Percentiles rank a stretch among this genome's conserved stretches.
Conservation (phyloP, 805 yeast genomes). For the Yarrowia yakushimensis region DNA sequence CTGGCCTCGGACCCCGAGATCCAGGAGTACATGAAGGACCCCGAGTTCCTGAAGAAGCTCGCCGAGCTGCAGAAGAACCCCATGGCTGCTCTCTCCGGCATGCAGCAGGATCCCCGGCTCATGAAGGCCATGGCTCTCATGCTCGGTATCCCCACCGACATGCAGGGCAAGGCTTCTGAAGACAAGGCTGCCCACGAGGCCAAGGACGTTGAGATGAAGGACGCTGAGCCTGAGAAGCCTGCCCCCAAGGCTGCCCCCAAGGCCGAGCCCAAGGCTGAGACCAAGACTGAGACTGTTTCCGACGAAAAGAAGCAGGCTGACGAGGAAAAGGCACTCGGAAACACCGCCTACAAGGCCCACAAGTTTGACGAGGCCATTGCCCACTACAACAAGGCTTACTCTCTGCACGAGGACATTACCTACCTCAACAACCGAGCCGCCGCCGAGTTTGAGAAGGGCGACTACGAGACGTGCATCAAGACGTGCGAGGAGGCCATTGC, state of each 20-base stretch:
- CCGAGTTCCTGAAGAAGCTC: constrained; percentile 70
- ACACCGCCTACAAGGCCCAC: constrained; percentile 76
- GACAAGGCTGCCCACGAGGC: constrained; percentile 26
- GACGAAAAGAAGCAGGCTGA: constrained; percentile 40
- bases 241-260: constrained; percentile 32
- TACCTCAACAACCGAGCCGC: constrained; percentile 96
- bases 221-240: constrained; percentile 30
- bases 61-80: constrained; percentile 59
- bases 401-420: constrained; percentile 74
- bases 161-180: constrained; percentile 32
- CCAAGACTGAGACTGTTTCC: constrained; percentile 40
- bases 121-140: constrained; percentile 84
- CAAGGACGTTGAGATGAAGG: constrained; percentile 26
- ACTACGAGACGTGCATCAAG: constrained; percentile 74
- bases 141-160: constrained; percentile 67
- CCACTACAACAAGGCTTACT: constrained; percentile 83
- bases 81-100: constrained; percentile 61
- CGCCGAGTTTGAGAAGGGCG: constrained; percentile 95
- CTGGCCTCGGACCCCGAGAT: constrained; percentile 83
- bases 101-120: constrained; percentile 77
- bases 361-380: constrained; percentile 91
- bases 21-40: constrained; percentile 81
- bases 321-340: constrained; percentile 76
- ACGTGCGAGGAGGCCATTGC: constrained; percentile 83
- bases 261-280: constrained; percentile 34